Evolutionary conservation across 192 early-diverging fungal species (phyloP).

Genomic region (Geranomyces michiganensis): DNA sequence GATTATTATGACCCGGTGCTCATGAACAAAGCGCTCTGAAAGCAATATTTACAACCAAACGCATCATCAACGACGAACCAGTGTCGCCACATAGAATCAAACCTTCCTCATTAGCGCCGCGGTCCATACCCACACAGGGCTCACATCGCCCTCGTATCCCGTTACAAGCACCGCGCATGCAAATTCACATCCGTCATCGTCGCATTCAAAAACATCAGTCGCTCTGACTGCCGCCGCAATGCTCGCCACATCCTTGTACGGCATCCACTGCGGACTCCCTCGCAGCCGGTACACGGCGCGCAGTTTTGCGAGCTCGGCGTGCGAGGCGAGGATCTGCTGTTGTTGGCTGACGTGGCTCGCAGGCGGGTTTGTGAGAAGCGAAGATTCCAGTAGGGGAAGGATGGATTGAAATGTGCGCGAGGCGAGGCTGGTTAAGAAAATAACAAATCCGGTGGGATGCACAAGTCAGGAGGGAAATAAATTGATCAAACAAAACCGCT

Average conservation of each 20-base stretch:
- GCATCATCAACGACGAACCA: no score
- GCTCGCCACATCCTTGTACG: slow-evolving; percentile 41
- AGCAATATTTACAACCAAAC: no score
- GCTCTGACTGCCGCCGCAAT: slow-evolving; percentile 38
- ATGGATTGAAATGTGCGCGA: slow-evolving; percentile 18
- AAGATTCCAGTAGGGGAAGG: slow-evolving; percentile 18
- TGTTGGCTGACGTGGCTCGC: neutral
- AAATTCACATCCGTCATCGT: slow-evolving; percentile 47
- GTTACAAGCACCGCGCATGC: slow-evolving; percentile 45
- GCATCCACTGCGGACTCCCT: slow-evolving; percentile 43
- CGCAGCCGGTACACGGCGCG: slow-evolving; percentile 40
- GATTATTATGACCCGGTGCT: no score
- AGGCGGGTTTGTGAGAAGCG: neutral
- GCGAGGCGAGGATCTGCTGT: neutral
- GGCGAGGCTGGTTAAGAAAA: slow-evolving; percentile 9
- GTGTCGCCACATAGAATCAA: no score
- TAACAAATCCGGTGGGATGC: no score
- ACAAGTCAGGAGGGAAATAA: neutral
- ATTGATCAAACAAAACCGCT: no score
- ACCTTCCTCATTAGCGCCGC: slow-evolving; percentile 27
- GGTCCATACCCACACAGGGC: slow-evolving; percentile 48
- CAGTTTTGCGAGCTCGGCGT: slow-evolving; percentile 24
- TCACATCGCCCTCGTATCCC: slow-evolving; percentile 44
- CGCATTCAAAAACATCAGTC: slow-evolving; percentile 41
- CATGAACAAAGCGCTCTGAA: no score